A percentile compares a stretch with the other conserved stretches of the same genome.
phyloP scores from a whole-genome alignment of 148 eudicot genomes.

The Rhododendron griersonianum region DNA sequence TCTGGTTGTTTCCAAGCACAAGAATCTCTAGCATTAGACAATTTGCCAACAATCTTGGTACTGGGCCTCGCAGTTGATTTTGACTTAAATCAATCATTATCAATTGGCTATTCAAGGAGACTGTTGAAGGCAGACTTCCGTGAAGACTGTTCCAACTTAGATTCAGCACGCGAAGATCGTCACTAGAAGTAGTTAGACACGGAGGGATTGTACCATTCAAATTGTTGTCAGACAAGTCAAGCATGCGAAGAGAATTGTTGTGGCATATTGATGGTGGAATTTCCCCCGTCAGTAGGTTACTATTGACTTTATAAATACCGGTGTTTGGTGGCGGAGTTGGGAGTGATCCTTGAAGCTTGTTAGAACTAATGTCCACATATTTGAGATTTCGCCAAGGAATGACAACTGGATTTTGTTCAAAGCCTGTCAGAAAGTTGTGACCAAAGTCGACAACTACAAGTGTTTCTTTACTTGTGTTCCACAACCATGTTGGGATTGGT shows the following conservation, averaged over 20 bases:
- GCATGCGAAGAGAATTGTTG: too few relatives aligned
- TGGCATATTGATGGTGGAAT: too few relatives aligned
- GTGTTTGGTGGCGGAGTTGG: too few relatives aligned
- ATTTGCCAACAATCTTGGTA: background rate
- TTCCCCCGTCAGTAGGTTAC: background rate
- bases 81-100: background rate
- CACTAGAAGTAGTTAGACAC: background rate
- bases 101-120: background rate
- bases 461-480: constrained; percentile 17
- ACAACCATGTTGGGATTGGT: constrained; percentile 9
- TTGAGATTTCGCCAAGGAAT: background rate
- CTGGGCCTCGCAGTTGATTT: background rate
- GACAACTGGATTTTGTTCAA: background rate
- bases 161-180: background rate
- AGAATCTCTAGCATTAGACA: constrained; percentile 21
- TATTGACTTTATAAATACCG: background rate
- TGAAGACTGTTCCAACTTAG: background rate
- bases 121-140: background rate
- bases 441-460: background rate
- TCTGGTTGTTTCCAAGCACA: constrained; percentile 17
- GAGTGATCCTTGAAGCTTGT: too few relatives aligned
- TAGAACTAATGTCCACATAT: background rate
- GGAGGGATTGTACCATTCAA: too few relatives aligned
- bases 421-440: too few relatives aligned
- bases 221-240: too few relatives aligned